Percentiles rank a stretch among this genome's conserved stretches.
Evolutionary conservation across 2,329 filamentous ascomycete genomes (phyloP).

Genomic region (Fusarium caatingaense): DNA sequence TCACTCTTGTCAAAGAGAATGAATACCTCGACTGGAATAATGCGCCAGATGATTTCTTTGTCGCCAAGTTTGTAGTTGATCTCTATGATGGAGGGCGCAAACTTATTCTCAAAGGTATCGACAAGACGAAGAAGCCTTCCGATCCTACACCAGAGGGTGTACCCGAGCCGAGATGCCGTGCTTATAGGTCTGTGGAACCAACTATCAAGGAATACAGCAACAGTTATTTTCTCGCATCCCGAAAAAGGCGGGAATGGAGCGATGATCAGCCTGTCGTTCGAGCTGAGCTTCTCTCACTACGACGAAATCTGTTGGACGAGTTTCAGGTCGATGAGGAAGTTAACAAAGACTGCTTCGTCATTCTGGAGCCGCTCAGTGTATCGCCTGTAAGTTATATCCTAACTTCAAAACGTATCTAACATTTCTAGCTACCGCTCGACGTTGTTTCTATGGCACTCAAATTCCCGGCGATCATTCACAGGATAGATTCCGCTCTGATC

Average conservation of each 20-base stretch:
- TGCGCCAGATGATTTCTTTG: constrained; percentile 61
- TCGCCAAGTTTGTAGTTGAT: constrained; percentile 66
- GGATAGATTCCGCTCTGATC: constrained; percentile 84
- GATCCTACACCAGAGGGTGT: constrained; percentile 72
- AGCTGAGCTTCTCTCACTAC: constrained; percentile 77
- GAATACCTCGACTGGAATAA: constrained; percentile 55
- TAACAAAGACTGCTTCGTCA: constrained; percentile 70
- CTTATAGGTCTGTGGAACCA: constrained; percentile 55
- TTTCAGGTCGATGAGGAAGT: constrained; percentile 63
- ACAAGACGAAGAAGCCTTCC: constrained; percentile 68
- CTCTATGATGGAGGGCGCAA: constrained; percentile 72
- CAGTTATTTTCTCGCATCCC: constrained; percentile 77
- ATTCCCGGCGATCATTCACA: constrained; percentile 86
- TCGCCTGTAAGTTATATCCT: constrained; percentile 71
- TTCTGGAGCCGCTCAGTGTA: constrained; percentile 80
- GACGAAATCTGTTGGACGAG: constrained; percentile 86
- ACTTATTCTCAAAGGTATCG: constrained; percentile 65
- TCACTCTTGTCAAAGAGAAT: constrained; percentile 55
- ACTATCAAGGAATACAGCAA: constrained; percentile 87
- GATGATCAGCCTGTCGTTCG: constrained; percentile 83
- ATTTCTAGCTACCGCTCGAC: constrained; percentile 70
- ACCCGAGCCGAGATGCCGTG: constrained; percentile 59
- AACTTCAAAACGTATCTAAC: neutral
- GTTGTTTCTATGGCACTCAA: constrained; percentile 79
- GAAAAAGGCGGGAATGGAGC: constrained; percentile 64